phyloP scores from a whole-genome alignment of 768 basidiomycete species.

The Sarcomyxa edulis region DNA sequence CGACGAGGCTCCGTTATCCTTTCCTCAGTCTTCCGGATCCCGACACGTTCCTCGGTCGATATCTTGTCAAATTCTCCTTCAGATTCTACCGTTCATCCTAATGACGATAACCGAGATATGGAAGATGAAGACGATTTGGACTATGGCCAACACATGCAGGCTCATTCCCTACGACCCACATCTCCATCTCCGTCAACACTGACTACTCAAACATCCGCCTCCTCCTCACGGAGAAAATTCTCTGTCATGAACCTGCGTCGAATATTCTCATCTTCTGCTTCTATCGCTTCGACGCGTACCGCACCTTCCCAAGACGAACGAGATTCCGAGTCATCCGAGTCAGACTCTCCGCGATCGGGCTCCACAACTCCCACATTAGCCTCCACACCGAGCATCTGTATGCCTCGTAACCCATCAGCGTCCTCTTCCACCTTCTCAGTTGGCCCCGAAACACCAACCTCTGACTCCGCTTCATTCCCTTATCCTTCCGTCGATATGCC shows the following conservation, averaged over 20 bases:
- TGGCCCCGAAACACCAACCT: slow-evolving; percentile 14
- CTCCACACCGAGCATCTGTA: too few species aligned
- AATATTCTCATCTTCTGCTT: slow-evolving; percentile 32
- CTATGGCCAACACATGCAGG: too few species aligned
- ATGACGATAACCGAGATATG: neutral
- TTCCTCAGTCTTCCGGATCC: slow-evolving; percentile 30
- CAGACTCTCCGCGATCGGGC: slow-evolving; percentile 7
- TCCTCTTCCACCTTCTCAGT: slow-evolving; percentile 15
- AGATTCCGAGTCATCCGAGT: slow-evolving; percentile 11
- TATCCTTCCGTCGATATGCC: neutral
- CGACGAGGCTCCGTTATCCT: slow-evolving; percentile 32
- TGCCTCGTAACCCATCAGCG: slow-evolving; percentile 18
- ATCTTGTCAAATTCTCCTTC: slow-evolving; percentile 21
- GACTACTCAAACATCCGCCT: slow-evolving; percentile 23
- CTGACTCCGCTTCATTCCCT: slow-evolving; percentile 9
- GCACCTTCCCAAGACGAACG: slow-evolving; percentile 12
- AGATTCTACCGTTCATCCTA: slow-evolving; percentile 16
- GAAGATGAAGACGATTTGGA: too few species aligned
- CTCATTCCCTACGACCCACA: slow-evolving; percentile 4
- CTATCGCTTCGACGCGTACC: slow-evolving; percentile 14
- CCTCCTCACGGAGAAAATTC: slow-evolving; percentile 23
- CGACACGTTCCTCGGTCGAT: slow-evolving; percentile 16
- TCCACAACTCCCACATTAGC: slow-evolving; percentile 12
- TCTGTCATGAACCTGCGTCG: slow-evolving; percentile 20
- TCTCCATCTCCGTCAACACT: slow-evolving; percentile 6